phyloP scores from a whole-genome alignment of 2,329 filamentous ascomycete genomes.

The Alternaria sp. region DNA sequence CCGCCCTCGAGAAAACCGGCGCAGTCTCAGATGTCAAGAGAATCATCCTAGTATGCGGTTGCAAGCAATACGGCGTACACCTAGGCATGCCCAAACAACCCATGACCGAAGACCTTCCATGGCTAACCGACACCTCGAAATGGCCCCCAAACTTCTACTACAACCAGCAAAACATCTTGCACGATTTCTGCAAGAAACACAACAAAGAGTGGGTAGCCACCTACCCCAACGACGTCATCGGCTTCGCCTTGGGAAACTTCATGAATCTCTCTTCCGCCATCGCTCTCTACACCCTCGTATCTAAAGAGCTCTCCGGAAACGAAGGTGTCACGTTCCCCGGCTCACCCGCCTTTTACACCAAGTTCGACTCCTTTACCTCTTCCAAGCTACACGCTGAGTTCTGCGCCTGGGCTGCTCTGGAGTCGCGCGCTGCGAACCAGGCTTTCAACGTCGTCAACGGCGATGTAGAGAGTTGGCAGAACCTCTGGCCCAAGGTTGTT shows the following conservation, averaged over 20 bases:
- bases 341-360: conserved; percentile 35
- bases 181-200: conserved; percentile 35
- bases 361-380: conserved; percentile 38
- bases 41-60: conserved; percentile 57
- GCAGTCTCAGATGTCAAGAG: conserved; percentile 53
- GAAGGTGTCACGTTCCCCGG: conserved; percentile 34
- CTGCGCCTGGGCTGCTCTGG: conserved; percentile 41
- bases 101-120: conserved; percentile 56
- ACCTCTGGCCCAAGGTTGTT: conserved; percentile 52
- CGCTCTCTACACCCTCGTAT: conserved; percentile 37
- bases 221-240: conserved; percentile 55
- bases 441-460: conserved; percentile 54
- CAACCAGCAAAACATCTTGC: conserved; percentile 54
- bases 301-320: conserved; percentile 28
- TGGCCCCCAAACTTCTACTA: conserved; percentile 60
- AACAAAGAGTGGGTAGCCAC: conserved; percentile 53
- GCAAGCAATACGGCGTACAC: conserved; percentile 63
- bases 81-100: conserved; percentile 57
- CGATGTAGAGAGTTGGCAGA: conserved; percentile 51
- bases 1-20: conserved; percentile 53
- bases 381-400: conserved; percentile 37
- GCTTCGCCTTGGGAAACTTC: conserved; percentile 49
- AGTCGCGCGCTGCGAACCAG: conserved; percentile 46
- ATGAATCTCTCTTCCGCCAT: conserved; percentile 44
- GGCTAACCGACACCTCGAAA: conserved; percentile 46